A percentile compares a stretch with the other conserved stretches of the same genome.
These are phyloP conservation scores for Torrubiella hemipterigena DNA, from an alignment of 2,329 filamentous ascomycete genomes.

Conservation along the genomic window DNA sequence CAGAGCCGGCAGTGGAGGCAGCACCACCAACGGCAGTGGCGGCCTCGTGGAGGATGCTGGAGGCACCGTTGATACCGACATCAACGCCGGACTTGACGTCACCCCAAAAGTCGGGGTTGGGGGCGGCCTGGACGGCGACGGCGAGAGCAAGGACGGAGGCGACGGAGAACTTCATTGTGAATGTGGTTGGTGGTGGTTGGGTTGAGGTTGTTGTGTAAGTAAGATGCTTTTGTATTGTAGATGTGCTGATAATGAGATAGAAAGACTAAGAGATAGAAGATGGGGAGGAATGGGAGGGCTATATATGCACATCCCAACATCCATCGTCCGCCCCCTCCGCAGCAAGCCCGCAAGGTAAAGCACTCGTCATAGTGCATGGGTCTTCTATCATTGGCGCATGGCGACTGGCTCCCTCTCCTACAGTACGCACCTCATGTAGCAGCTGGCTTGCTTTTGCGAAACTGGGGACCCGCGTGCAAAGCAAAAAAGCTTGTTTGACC, in stretches of 20 bases:
- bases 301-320: neutral
- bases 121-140: constrained; percentile 14
- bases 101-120: constrained; percentile 7
- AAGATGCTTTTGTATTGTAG: constrained; percentile 4
- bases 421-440: neutral
- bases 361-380: too few species aligned
- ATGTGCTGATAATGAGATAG: neutral
- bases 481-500: too few species aligned
- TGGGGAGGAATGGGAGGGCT: neutral
- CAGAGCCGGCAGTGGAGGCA: constrained; percentile 4
- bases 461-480: too few species aligned
- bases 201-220: constrained; percentile 4
- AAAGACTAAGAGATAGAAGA: neutral
- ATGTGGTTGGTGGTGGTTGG: constrained; percentile 9
- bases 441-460: too few species aligned
- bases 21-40: constrained; percentile 5
- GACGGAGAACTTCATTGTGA: constrained; percentile 25
- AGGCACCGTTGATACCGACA: constrained; percentile 6
- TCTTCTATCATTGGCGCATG: neutral
- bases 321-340: too few species aligned
- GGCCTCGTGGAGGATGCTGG: neutral
- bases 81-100: constrained; percentile 8
- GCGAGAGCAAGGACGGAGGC: constrained; percentile 18
- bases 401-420: too few species aligned
- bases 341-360: too few species aligned